phyloP scores from a whole-genome alignment of 441 rosid species.

The Jatropha podagrica region DNA sequence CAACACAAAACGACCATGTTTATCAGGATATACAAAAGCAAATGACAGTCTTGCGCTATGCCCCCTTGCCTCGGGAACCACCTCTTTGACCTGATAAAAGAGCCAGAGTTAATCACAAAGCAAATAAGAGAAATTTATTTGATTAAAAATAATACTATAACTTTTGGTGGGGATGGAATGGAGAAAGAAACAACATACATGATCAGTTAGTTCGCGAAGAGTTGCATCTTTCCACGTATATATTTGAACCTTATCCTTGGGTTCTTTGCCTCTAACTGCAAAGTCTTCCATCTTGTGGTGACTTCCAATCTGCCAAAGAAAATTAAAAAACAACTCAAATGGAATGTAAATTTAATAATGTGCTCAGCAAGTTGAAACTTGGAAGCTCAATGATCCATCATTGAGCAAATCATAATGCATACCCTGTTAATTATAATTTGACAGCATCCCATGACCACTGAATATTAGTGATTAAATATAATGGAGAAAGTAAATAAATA shows the following conservation, averaged over 20 bases:
- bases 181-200: conserved; percentile 43
- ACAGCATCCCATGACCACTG: no score
- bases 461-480: no score
- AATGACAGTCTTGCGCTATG: conserved; percentile 78
- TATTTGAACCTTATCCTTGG: conserved; percentile 92
- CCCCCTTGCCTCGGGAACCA: conserved; percentile 86
- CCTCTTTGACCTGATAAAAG: conserved; percentile 76
- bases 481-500: no score
- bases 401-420: neutral
- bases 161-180: no score
- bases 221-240: conserved; percentile 97
- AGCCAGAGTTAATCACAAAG: neutral
- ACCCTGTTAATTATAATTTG: neutral
- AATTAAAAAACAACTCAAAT: conserved; percentile 1
- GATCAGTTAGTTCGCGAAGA: conserved; percentile 78
- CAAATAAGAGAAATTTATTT: neutral
- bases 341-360: neutral
- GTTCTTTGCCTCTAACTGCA: conserved; percentile 92
- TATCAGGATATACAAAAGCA: conserved; percentile 94
- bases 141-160: neutral
- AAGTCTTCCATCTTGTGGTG: conserved; percentile 80
- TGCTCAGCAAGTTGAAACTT: no score
- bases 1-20: conserved; percentile 66
- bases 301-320: conserved; percentile 57
- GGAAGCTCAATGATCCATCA: no score